These are phyloP conservation scores for Acanthamoeba healyi DNA, from an alignment of 208 protist species.

Conservation along the genomic window DNA sequence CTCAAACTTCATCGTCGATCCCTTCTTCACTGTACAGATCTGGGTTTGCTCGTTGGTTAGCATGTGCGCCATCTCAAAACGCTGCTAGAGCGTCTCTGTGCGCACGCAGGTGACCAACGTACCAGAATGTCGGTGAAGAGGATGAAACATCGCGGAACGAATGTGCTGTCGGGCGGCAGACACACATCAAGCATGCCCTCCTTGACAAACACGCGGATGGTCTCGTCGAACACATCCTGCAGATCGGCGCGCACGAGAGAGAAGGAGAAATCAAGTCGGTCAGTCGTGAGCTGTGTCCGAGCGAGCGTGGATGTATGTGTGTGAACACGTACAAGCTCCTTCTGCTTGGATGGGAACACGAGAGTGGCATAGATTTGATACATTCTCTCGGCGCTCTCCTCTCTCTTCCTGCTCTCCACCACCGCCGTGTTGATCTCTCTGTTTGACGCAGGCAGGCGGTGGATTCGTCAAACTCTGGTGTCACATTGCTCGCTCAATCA, in stretches of 20 bases:
- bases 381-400: conserved; percentile 49
- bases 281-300: neutral
- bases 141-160: conserved; percentile 7
- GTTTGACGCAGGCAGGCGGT: neutral
- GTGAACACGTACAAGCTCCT: neutral
- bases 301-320: neutral
- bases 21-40: conserved; percentile 47
- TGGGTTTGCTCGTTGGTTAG: neutral
- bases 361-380: conserved; percentile 50
- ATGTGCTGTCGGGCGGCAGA: neutral
- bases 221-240: conserved; percentile 64
- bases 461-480: too few species aligned
- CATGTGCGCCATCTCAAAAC: neutral
- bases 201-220: conserved; percentile 15
- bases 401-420: conserved; percentile 51
- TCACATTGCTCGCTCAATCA: neutral
- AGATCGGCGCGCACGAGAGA: neutral
- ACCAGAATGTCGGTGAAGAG: conserved; percentile 67
- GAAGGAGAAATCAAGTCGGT: neutral
- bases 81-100: neutral
- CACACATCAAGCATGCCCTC: conserved; percentile 67
- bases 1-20: conserved; percentile 35
- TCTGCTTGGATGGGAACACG: conserved; percentile 39
- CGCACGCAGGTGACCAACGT: neutral
- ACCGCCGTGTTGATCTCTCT: conserved; percentile 71